Conservation (phyloP, 2,329 filamentous ascomycete species). For the Penicillium sp. region DNA sequence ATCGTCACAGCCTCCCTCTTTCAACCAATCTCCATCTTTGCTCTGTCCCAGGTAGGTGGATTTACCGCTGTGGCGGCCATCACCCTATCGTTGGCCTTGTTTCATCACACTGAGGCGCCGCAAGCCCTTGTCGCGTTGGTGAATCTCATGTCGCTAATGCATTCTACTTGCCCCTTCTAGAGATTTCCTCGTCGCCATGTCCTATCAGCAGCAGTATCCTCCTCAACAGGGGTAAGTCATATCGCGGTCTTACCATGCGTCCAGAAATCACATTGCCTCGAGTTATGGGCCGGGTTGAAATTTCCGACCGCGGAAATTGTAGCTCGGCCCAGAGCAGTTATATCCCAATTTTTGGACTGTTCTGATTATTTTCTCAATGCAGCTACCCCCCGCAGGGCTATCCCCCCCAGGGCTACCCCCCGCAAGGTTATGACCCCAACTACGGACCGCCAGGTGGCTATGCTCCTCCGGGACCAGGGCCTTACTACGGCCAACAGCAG, state of each 20-base stretch:
- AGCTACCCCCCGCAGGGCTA: slow-evolving; percentile 25
- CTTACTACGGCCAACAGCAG: too few species aligned
- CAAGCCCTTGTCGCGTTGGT: not conserved
- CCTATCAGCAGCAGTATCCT: slow-evolving; percentile 40
- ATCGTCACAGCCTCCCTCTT: slow-evolving; percentile 2
- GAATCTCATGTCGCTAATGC: slow-evolving; percentile 11
- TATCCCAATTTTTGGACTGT: too few species aligned
- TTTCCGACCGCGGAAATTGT: not conserved
- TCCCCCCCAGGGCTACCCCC: slow-evolving; percentile 32
- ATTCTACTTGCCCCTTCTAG: not conserved
- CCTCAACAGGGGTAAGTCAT: slow-evolving; percentile 15
- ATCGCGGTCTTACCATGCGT: not conserved
- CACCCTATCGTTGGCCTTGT: not conserved
- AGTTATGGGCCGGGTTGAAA: not conserved
- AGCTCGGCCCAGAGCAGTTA: not conserved
- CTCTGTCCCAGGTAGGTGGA: slow-evolving; percentile 3
- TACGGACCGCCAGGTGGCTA: not conserved
- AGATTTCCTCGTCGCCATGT: slow-evolving; percentile 32
- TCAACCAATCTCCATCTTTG: slow-evolving; percentile 2
- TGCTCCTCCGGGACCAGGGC: not conserved
- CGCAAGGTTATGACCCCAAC: slow-evolving; percentile 31
- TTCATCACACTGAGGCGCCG: not conserved
- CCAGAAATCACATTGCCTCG: not conserved
- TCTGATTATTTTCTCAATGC: slow-evolving; percentile 7
- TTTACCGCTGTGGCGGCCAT: slow-evolving; percentile 4